Evolutionary conservation across 768 basidiomycete genomes (phyloP).

Genomic region (Russula abietina): DNA sequence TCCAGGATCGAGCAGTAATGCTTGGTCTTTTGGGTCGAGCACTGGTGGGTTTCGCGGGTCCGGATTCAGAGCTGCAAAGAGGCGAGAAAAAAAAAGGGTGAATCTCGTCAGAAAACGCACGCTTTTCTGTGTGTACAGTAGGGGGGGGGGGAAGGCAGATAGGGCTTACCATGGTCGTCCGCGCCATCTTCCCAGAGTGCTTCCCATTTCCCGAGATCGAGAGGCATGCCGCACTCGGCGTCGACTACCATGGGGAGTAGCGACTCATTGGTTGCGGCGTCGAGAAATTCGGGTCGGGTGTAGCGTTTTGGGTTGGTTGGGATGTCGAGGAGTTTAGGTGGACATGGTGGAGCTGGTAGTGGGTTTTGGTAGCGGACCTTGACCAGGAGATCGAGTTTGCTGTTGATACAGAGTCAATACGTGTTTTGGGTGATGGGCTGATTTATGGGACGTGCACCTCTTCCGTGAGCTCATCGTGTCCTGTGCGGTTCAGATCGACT

Average conservation of each 20-base stretch:
- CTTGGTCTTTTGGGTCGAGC: conserved; percentile 70
- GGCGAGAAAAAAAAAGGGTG: not conserved
- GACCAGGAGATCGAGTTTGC: conserved; percentile 86
- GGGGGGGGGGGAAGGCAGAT: too few species aligned
- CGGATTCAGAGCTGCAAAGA: conserved; percentile 52
- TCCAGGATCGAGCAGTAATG: conserved; percentile 65
- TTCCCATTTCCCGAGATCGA: conserved; percentile 80
- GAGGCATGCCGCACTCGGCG: conserved; percentile 93
- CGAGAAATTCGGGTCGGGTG: conserved; percentile 78
- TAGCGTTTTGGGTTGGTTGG: conserved; percentile 88
- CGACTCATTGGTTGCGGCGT: conserved; percentile 70
- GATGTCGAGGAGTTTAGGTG: conserved; percentile 89
- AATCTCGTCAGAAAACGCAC: not conserved
- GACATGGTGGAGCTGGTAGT: conserved; percentile 92
- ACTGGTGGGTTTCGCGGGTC: conserved; percentile 50
- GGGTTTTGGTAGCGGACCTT: conserved; percentile 93
- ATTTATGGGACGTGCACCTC: conserved; percentile 34
- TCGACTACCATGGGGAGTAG: conserved; percentile 95
- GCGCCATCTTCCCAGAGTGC: conserved; percentile 79
- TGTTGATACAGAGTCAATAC: conserved; percentile 30
- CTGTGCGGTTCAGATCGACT: too few species aligned
- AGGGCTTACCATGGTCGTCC: conserved; percentile 50
- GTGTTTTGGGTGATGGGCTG: not conserved
- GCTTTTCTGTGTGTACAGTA: not conserved
- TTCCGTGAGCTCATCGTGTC: conserved; percentile 47